phyloP scores from a whole-genome alignment of 805 yeast species.

The Metschnikowia gelsemii region DNA sequence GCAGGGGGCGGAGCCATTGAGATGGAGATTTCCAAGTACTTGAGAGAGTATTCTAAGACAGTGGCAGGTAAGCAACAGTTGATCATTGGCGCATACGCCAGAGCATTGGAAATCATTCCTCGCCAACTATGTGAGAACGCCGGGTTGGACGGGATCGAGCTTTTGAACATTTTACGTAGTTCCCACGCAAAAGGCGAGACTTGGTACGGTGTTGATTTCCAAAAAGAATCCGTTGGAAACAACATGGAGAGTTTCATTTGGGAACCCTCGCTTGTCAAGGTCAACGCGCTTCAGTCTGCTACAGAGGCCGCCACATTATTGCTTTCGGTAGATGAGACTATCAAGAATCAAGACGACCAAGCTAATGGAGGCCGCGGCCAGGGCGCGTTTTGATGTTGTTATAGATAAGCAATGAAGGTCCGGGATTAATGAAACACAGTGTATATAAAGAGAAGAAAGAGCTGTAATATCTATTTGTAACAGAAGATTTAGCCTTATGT shows the following conservation, averaged over 20 bases:
- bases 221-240: conserved; percentile 75
- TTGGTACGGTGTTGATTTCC: conserved; percentile 93
- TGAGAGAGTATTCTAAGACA: conserved; percentile 81
- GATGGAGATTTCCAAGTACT: conserved; percentile 89
- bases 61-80: conserved; percentile 96
- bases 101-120: conserved; percentile 93
- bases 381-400: conserved; percentile 45
- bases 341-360: conserved; percentile 66
- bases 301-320: conserved; percentile 95
- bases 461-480: not conserved
- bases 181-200: conserved; percentile 90
- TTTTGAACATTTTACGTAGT: conserved; percentile 86
- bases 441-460: not conserved
- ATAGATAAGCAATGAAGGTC: not conserved
- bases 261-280: conserved; percentile 96
- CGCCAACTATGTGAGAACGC: conserved; percentile 98
- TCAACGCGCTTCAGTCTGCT: conserved; percentile 92
- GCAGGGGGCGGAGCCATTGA: conserved; percentile 99
- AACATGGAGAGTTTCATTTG: conserved; percentile 86
- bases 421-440: not conserved
- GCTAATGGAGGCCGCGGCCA: conserved; percentile 61
- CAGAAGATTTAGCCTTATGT: too few relatives aligned
- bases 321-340: conserved; percentile 94
- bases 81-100: conserved; percentile 88
- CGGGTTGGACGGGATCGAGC: conserved; percentile 97